Evolutionary conservation across 306 rosid genomes (phyloP), one percentile per base, ranked within the genome.

Genomic region (Rosa chinensis): DNA sequence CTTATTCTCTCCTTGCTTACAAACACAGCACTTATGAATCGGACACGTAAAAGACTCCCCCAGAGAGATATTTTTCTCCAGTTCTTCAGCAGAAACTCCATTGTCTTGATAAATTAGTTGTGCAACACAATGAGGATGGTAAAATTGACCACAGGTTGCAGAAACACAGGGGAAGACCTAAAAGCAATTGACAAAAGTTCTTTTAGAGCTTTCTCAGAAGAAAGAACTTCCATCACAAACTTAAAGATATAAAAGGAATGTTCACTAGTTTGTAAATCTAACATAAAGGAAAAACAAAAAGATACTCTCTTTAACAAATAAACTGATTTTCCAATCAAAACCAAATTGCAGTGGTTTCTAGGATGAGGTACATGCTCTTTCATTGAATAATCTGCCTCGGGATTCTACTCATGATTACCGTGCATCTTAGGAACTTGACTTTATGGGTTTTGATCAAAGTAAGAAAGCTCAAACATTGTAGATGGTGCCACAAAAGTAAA

Each of bases 141-240:
- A 95, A 82, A 95, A 95, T 81, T 77, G 85, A 72, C 99, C 98
- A 80, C 99, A 95, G 62, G 96, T 93, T 81, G 99, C 99, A 82
- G 82, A 82, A 73, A 85, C 96, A 77, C 99, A 95, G 37, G 77
- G 85, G 73, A 93, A 93, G 79, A 95, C 98, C 99, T 95, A 81
- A 73, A 68, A 77, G 73, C 74, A 78, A 82, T 79, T 55, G 9
- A 50, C 50, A 72, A 69, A 20, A 59, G 75, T 79, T 25, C 21
- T 39, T 43, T 70, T 59, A 58, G 16, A 39, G 64, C 32, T 8
- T 43, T 74, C 67, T 9, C 66, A 53, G n/a, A 37, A 66, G 11
- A 66, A 66, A 6, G 13, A 17, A 40, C 45, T 35, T 16, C 16
- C n/a, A 66, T 6, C 13, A 40, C 12, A 66, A 6, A 17, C 70